Evolutionary conservation across 768 basidiomycete genomes (phyloP), one percentile per base, ranked within the genome.

Genomic region (Suillus spraguei): DNA sequence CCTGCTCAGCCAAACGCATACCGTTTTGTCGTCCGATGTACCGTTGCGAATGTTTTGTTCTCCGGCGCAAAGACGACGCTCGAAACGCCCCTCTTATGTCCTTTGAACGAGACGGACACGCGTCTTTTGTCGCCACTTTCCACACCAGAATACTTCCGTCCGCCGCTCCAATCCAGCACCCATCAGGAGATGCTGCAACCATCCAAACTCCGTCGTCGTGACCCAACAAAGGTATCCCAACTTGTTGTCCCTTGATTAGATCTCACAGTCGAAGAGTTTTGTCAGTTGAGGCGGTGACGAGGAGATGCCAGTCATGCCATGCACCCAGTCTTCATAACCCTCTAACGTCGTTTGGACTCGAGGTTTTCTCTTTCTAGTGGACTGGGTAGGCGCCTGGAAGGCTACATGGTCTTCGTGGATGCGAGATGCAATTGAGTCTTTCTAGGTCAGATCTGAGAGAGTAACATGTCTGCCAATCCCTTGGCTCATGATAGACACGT

Each of bases 61-160:
- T 53, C 91, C 60, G 95, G 95, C 60, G 97, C 94, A 75, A 97
- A 97, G 78, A 97, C 81, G 68, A 97, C 94, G 72, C 97, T 93
- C 61, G 17, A 56, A n/a, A 61, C 49, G 4, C 13, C 4, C 36
- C 1, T 16, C 10, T 35, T 53, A 60, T 72, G 68, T 5, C 64
- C 70, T 36, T 62, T 42, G 7, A 70, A 47, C 24, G 47, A 20
- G 14, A 36, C 38, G 5, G 44, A 33, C 7, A 60, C 32, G 94
- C 95, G 28, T 86, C 96, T 97, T 83, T 74, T 14, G 28, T 60
- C 13, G 7, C n/a, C 35, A 44, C 41, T 13, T 60, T 44, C 59
- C 59, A 60, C 22, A 60, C 22, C 20, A 42, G 7, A 28, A 60
- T 42, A 20, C 32, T 47, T 35, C 32, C 47, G 28, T 52, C 28